Percentiles rank a stretch among this genome's conserved stretches.
These are phyloP conservation scores for Neurospora hispaniola DNA, from an alignment of 495 filamentous ascomycete genomes.

Conservation along the genomic window DNA sequence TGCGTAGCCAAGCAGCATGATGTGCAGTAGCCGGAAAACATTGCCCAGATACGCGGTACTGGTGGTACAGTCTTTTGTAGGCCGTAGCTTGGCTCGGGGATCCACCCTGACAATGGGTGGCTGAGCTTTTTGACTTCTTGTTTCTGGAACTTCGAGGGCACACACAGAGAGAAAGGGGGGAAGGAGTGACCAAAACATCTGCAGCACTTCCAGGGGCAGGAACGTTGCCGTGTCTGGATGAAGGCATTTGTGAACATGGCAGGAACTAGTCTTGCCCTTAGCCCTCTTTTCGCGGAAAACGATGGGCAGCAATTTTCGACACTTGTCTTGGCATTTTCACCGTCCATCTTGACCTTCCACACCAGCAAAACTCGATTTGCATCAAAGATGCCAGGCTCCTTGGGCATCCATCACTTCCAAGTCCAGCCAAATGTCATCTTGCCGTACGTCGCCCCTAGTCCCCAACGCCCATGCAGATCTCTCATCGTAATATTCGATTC, in stretches of 20 bases:
- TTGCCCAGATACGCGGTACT: neutral
- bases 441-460: too few relatives aligned
- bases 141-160: neutral
- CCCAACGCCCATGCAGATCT: too few relatives aligned
- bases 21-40: neutral
- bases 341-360: too few relatives aligned
- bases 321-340: neutral
- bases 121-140: neutral
- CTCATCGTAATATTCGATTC: too few relatives aligned
- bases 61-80: neutral
- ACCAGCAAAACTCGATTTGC: too few relatives aligned
- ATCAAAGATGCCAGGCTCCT: too few relatives aligned
- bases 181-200: neutral
- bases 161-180: neutral
- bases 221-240: neutral
- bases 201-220: neutral
- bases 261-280: neutral
- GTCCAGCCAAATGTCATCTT: too few relatives aligned
- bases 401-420: too few relatives aligned
- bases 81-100: neutral
- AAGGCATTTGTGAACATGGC: neutral
- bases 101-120: neutral
- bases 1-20: neutral
- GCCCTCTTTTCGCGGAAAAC: neutral
- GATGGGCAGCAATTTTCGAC: neutral